Conservation (phyloP, 345 rosid genomes). For the Citrus medica region DNA sequence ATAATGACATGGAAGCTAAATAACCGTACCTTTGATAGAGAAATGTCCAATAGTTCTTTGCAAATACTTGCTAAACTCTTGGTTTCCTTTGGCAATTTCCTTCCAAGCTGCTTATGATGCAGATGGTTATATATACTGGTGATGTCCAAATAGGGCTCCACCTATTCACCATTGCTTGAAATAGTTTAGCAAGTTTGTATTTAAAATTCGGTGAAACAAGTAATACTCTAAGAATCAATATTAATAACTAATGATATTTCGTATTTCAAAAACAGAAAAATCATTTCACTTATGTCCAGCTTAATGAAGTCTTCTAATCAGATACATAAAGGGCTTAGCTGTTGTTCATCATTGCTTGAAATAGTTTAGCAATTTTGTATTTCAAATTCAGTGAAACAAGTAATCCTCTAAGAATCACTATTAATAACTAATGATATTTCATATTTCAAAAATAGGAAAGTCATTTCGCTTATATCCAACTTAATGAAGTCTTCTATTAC, state of each 20-base stretch:
- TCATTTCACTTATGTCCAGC: background rate
- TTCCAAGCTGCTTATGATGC: slow-evolving; percentile 61
- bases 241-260: background rate
- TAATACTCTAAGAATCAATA: background rate
- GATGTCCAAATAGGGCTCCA: slow-evolving; percentile 87
- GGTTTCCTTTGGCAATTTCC: slow-evolving; percentile 53
- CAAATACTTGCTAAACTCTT: slow-evolving; percentile 77
- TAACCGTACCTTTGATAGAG: slow-evolving; percentile 73
- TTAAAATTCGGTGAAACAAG: background rate
- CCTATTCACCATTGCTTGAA: slow-evolving; percentile 24
- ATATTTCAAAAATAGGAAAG: background rate
- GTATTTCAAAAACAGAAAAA: background rate
- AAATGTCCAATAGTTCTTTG: slow-evolving; percentile 58
- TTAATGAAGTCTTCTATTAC: background rate
- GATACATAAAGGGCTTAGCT: too few species aligned
- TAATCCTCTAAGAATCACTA: background rate
- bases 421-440: background rate
- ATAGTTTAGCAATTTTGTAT: background rate
- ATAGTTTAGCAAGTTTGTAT: slow-evolving; percentile 2
- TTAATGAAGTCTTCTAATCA: background rate
- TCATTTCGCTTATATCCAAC: background rate
- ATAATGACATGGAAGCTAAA: background rate
- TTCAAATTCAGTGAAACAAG: background rate
- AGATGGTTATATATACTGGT: slow-evolving; percentile 44
- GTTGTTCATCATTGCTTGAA: background rate